phyloP scores from a whole-genome alignment of 768 basidiomycete genomes.

The Russula brevipes region DNA sequence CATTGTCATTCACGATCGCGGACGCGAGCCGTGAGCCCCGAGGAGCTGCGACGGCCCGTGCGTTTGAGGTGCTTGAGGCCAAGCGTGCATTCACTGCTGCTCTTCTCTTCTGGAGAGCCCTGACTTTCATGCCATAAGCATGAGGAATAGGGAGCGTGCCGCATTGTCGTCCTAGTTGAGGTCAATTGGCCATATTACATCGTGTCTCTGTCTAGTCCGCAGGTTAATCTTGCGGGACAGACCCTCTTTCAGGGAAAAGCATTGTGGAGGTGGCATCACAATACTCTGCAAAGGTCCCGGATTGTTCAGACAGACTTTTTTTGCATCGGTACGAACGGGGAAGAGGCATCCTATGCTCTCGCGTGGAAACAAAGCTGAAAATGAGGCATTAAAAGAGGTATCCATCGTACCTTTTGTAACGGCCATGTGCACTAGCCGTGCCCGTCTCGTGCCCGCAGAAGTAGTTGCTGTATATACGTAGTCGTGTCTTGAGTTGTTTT shows the following conservation, averaged over 20 bases:
- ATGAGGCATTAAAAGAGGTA: background rate
- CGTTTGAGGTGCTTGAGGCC: too few relatives aligned
- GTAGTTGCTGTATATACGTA: background rate
- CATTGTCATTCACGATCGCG: too few relatives aligned
- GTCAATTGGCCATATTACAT: slow-evolving; percentile 59
- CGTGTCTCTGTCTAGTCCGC: slow-evolving; percentile 67
- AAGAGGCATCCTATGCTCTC: slow-evolving; percentile 13
- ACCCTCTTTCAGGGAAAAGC: slow-evolving; percentile 37
- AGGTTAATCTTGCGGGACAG: slow-evolving; percentile 34
- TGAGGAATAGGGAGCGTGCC: too few relatives aligned
- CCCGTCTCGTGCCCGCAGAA: background rate
- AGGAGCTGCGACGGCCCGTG: too few relatives aligned
- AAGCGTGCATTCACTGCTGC: too few relatives aligned
- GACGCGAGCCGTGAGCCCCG: too few relatives aligned
- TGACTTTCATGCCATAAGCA: too few relatives aligned
- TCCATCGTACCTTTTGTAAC: slow-evolving; percentile 12
- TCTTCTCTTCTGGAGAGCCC: too few relatives aligned
- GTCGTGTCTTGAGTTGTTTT: too few relatives aligned
- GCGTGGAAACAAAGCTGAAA: background rate
- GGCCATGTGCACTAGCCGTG: background rate
- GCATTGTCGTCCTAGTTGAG: slow-evolving; percentile 50
- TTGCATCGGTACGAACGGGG: slow-evolving; percentile 3
- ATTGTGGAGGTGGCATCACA: slow-evolving; percentile 45
- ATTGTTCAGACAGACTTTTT: slow-evolving; percentile 14
- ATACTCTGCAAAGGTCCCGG: slow-evolving; percentile 27